A percentile compares a stretch with the other conserved stretches of the same genome.
phyloP scores from a whole-genome alignment of 352 stramenopile genomes.

The Pythium aphanidermatum region DNA sequence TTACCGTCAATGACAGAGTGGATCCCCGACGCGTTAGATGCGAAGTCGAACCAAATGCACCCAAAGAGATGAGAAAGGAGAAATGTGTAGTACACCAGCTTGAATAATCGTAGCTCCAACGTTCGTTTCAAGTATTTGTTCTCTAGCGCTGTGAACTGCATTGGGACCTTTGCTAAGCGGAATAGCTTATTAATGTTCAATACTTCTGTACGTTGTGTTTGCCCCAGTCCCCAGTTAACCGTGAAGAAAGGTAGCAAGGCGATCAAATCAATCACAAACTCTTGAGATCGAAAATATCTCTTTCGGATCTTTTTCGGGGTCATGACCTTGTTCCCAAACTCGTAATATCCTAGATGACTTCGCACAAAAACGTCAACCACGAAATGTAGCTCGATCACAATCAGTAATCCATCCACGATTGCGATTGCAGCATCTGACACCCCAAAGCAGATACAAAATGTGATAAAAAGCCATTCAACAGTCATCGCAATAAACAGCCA shows the following conservation, averaged over 20 bases:
- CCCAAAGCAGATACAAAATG: constrained; percentile 46
- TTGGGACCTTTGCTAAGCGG: constrained; percentile 49
- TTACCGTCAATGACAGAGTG: constrained; percentile 1
- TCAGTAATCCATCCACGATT: constrained; percentile 21
- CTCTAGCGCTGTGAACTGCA: constrained; percentile 41
- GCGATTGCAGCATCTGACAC: constrained; percentile 4
- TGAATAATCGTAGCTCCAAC: constrained; percentile 55
- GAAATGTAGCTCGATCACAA: constrained; percentile 42
- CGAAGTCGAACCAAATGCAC: constrained; percentile 64
- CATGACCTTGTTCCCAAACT: constrained; percentile 75
- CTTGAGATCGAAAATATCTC: constrained; percentile 37
- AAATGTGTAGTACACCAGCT: constrained; percentile 73
- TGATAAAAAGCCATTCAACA: constrained; percentile 34
- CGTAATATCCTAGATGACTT: constrained; percentile 45
- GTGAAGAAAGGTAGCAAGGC: constrained; percentile 45
- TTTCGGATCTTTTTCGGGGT: constrained; percentile 26
- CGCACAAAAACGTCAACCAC: constrained; percentile 49
- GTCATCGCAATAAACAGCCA: constrained; percentile 54
- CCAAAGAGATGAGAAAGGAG: constrained; percentile 49
- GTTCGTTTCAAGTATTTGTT: constrained; percentile 62
- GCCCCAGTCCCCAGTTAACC: constrained; percentile 29
- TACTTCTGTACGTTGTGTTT: constrained; percentile 21
- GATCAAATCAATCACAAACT: constrained; percentile 41
- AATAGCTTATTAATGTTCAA: constrained; percentile 67
- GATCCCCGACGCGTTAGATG: constrained; percentile 17